Evolutionary conservation across 2,329 filamentous ascomycete species (phyloP), one percentile per base, ranked within the genome.

Genomic region (Colletotrichum coccodes): DNA sequence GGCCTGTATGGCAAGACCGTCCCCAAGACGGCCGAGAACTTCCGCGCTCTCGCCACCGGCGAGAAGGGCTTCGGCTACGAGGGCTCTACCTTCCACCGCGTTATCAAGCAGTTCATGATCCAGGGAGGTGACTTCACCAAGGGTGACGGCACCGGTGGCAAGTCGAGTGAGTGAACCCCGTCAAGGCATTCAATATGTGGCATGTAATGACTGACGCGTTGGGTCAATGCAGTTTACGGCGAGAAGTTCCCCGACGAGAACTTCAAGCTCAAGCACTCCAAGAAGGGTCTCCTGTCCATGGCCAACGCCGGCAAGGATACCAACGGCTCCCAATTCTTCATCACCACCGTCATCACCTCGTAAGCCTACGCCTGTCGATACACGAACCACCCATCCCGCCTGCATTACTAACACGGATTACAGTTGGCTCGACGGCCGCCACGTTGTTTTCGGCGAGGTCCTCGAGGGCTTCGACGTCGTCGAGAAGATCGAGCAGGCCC

Each of bases 181-280:
- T 21, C 16, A 28, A 28, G 12, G 16, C 8, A 3, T 12, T 58
- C 4, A 1, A 14, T 21, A 4, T 28, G 50, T 32, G 14, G 3
- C 11, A 11, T 14, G 32, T 50, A 9, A 14, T 14, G 32, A 34
- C 47, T 36, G 49, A 56, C 18, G 26, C 23, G 32, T 50, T 32
- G 47, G 23, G 16, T 6, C 14, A n/a, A n/a, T n/a, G n/a, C 71
- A 91, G 89, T 96, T 85, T 96, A 95, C 80, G 93, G 93, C 76
- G 86, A 89, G 75, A 93, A 93, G 84, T 96, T 96, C 84, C 83
- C 89, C 73, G 93, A 97, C 77, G 93, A 97, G 90, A 96, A 95
- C 91, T 96, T 97, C 89, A 95, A 96, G 91, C 88, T 95, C 79
- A 95, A 94, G 88, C 94, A 97, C 90, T 89, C 87, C 86, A 94